phyloP scores from a whole-genome alignment of 164 flowering plant species.

The Dillenia suffruticosa region DNA sequence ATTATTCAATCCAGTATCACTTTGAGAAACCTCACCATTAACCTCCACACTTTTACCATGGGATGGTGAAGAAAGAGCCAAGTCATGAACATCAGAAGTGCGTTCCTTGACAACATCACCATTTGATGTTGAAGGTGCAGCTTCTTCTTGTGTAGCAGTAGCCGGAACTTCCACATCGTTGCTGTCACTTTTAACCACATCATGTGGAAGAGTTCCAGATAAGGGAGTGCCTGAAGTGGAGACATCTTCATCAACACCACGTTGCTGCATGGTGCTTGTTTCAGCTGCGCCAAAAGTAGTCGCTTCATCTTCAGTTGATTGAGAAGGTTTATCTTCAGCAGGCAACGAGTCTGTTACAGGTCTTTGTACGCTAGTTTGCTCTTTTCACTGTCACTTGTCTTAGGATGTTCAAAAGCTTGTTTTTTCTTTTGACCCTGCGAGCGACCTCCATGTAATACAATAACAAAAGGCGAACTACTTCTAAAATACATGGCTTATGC shows the following conservation, averaged over 20 bases:
- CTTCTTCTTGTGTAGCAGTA: conserved; percentile 20
- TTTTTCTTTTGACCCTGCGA: conserved; percentile 47
- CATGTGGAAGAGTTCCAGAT: conserved; percentile 23
- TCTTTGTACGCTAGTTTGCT: conserved; percentile 22
- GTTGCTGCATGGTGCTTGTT: conserved; percentile 24
- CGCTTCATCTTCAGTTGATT: conserved; percentile 25
- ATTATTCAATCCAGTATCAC: conserved; percentile 26
- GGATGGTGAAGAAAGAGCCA: conserved; percentile 20
- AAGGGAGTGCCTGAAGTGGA: conserved; percentile 17
- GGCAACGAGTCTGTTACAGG: conserved; percentile 24
- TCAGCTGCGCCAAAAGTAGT: conserved; percentile 7
- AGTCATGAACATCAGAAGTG: conserved; percentile 25
- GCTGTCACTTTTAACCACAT: conserved; percentile 24
- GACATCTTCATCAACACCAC: conserved; percentile 25
- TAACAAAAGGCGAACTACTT: too few species aligned
- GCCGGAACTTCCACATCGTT: conserved; percentile 23
- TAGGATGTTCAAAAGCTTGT: conserved; percentile 30
- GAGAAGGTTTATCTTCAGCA: conserved; percentile 23
- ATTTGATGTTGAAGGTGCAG: conserved; percentile 27
- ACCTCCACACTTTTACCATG: conserved; percentile 25
- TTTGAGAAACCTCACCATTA: conserved; percentile 26
- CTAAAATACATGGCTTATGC: too few species aligned
- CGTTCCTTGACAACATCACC: conserved; percentile 32
- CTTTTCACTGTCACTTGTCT: conserved; percentile 26
- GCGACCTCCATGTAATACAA: background rate